These are phyloP conservation scores for Botrytis byssoidea DNA, from an alignment of 2,329 filamentous ascomycete species.

Conservation along the genomic window DNA sequence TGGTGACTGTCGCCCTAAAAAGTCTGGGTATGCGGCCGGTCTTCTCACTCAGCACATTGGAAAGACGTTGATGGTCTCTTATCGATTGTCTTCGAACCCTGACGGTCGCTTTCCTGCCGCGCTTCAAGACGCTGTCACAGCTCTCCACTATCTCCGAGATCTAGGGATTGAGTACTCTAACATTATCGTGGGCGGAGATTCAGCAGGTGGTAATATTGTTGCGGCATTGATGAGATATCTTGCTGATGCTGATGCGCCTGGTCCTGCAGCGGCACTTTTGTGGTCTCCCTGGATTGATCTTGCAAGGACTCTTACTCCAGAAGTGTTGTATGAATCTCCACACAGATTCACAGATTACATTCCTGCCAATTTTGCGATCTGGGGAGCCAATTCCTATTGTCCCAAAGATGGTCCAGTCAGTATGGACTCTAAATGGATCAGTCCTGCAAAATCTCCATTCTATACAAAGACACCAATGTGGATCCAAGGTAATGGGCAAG, in stretches of 20 bases:
- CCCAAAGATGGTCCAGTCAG: neutral
- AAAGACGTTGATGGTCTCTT: neutral
- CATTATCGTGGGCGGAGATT: neutral
- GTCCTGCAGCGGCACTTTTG: neutral
- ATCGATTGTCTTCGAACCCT: slow-evolving; percentile 40
- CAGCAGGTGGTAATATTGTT: neutral
- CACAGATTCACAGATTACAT: neutral
- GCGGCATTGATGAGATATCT: slow-evolving; percentile 6
- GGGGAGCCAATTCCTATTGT: neutral
- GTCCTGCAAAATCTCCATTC: neutral
- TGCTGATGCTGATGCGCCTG: neutral
- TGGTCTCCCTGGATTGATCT: slow-evolving; percentile 8
- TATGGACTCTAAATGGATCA: neutral
- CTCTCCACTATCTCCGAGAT: neutral
- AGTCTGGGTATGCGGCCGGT: slow-evolving; percentile 38
- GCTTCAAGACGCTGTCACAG: slow-evolving; percentile 48
- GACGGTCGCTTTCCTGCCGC: slow-evolving; percentile 49
- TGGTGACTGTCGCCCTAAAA: slow-evolving; percentile 43
- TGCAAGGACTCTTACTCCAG: neutral
- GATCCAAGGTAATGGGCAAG: neutral
- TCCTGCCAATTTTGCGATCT: neutral
- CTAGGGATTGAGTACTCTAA: neutral
- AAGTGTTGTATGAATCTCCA: neutral
- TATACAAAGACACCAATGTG: neutral
- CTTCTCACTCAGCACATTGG: neutral